Conservation (phyloP, 2,329 filamentous ascomycete species). For the Alternaria alternata region DNA sequence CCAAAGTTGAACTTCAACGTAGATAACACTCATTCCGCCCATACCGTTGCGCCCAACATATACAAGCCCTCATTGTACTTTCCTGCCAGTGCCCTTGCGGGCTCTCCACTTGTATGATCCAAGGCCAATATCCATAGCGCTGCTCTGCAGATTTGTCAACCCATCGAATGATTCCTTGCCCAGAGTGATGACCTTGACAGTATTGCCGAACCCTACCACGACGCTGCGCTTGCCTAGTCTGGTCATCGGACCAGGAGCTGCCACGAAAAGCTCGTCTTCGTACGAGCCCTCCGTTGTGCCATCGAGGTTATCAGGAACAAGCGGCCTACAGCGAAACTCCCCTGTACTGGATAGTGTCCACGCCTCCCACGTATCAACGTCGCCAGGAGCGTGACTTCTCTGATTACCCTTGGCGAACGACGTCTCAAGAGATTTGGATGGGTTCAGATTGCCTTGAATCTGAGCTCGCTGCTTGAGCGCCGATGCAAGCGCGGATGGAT, state of each 20-base stretch:
- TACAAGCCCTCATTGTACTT: conserved; percentile 19
- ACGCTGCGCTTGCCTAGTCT: conserved; percentile 70
- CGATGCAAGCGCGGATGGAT: conserved; percentile 26
- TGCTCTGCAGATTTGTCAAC: conserved; percentile 15
- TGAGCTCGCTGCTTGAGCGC: conserved; percentile 41
- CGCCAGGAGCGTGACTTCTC: conserved; percentile 15
- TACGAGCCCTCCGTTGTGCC: conserved; percentile 19
- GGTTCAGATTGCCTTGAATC: conserved; percentile 22
- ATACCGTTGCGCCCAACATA: background rate
- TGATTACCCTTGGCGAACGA: conserved; percentile 11
- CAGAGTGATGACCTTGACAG: conserved; percentile 73
- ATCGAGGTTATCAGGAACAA: conserved; percentile 35
- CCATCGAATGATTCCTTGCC: conserved; percentile 70
- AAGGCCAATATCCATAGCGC: conserved; percentile 18
- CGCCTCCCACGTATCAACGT: conserved; percentile 60
- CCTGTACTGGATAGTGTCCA: conserved; percentile 61
- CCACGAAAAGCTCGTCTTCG: conserved; percentile 67
- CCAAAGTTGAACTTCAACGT: conserved; percentile 1
- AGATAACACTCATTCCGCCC: background rate
- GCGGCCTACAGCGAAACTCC: conserved; percentile 53
- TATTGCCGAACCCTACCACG: conserved; percentile 75
- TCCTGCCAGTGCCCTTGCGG: conserved; percentile 21
- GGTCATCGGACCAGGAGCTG: conserved; percentile 70
- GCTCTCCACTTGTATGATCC: conserved; percentile 21
- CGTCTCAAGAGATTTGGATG: conserved; percentile 11